Evolutionary conservation across 257 asterid genomes (phyloP), one percentile per base, ranked within the genome.

Genomic region (Fraxinus cuspidata): DNA sequence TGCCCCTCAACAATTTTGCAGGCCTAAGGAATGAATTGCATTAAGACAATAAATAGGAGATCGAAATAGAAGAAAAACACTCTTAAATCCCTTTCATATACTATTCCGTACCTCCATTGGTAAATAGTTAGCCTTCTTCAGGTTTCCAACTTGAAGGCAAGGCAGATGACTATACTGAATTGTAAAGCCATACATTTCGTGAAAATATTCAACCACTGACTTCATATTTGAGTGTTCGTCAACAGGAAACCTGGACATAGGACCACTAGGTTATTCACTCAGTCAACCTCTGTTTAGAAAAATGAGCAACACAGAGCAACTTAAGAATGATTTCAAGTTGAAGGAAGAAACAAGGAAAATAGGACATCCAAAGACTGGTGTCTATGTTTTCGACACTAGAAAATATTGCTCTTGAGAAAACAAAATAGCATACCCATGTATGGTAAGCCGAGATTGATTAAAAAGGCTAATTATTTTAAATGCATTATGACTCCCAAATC

Each of bases 101-200:
- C 31, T 60, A 58, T n/a, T 23, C 73, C 80, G 27, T 25, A 93
- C 99, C 99, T 96, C 99, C 99, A 96, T 93, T 3, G 99, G 99
- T 73, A 96, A 86, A 86, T 96, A 96, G 86, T 90, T 96, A 49
- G 97, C 98, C 87, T 96, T 96, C 93, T 92, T 96, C 84, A 94
- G 98, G 85, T 92, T 96, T 83, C 99, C 99, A 23, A 96, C 99
- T 96, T 96, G 99, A 56, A 96, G 97, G 86, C 99, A 96, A 77
- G 99, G 99, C 73, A 96, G 96, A 85, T 96, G 98, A 65, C 96
- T 81, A 56, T 96, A 84, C 88, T 92, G 97, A 82, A 96, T 96
- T 1, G 92, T 88, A 86, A 93, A 96, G 70, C 83, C 99, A 81
- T 96, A 94, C 94, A 94, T 94, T 86, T 94, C 98, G 83, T 92